Evolutionary conservation across 2,329 filamentous ascomycete species (phyloP), one percentile per base, ranked within the genome.

Genomic region (Talaromyces verruculosus): DNA sequence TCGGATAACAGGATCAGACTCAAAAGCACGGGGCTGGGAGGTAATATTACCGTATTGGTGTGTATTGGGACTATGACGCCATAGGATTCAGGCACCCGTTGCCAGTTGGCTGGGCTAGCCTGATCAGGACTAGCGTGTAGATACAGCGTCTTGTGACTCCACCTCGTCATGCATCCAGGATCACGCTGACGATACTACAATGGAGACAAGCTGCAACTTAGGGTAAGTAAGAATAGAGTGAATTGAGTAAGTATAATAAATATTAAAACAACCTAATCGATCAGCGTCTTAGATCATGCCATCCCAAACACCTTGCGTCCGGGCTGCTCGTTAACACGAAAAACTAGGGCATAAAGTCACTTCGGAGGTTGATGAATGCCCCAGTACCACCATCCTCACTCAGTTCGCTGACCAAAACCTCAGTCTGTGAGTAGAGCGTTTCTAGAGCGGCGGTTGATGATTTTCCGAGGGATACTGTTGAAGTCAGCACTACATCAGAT

Each of bases 371-470:
- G 71, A 97, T 85, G 76, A 98, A 93, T 35, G 92, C 89, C 43
- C 91, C 93, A 11, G 90, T 85, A 37, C 92, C 91, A 65, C 93
- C 93, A 47, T 91, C 89, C 72, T 90, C 87, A 57, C 90, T 87
- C 15, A 97, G 83, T 65, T 94, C 90, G 67, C 93, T 90, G n/a
- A 98, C 85, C 15, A 98, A 82, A 0, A 92, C 91, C 69, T 89
- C 90, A 0, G 93, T 96, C 79, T 97, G 93, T 67, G 93, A 91
- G 74, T 91, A 93, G 5, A 97, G 77, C 67, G 88, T 89, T 77
- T 98, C 94, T 35, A 99, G 79, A 0, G 93, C 91, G 1, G 95
- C 91, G 4, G 89, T 88, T 2, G 92, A 93, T 0, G 92, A 94
- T 79, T 96, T 96, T 60, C 95, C 95, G 2, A 97, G 84, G 0